phyloP scores from a whole-genome alignment of 139 green algal genomes.

The Dunaliella sp. region DNA sequence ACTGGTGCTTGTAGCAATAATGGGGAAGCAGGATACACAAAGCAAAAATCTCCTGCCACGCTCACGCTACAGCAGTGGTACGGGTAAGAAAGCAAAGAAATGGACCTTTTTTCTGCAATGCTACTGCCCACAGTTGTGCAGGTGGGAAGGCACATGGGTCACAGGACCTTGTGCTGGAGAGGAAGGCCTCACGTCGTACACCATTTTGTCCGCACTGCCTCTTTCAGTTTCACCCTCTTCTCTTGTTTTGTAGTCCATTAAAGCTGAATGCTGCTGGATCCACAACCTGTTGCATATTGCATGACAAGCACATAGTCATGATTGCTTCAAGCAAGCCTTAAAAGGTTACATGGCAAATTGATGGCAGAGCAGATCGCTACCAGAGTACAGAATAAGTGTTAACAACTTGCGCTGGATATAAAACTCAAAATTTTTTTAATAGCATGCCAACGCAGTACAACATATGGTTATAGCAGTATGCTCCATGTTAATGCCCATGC shows the following conservation, averaged over 20 bases:
- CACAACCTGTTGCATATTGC: not conserved
- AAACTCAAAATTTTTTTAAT: not conserved
- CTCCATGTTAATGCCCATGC: no score
- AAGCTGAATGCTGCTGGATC: not conserved
- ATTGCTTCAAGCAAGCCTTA: not conserved
- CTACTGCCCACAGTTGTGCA: no score
- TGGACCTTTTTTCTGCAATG: no score
- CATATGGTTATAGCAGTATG: no score
- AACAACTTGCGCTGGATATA: not conserved
- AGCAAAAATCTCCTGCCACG: no score
- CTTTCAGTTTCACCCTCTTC: not conserved
- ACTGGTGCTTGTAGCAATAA: no score
- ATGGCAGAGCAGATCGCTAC: not conserved
- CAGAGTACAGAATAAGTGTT: no score
- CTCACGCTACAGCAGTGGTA: no score
- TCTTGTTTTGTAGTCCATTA: not conserved
- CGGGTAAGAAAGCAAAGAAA: no score
- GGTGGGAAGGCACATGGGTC: not conserved
- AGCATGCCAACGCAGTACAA: not conserved
- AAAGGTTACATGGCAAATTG: not conserved
- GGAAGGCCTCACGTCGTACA: not conserved
- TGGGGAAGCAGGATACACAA: no score
- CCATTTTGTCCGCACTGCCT: not conserved
- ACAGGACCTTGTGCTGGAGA: not conserved
- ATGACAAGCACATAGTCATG: no score